These are phyloP conservation scores for Lecanicillium sp. DNA, from an alignment of 2,329 filamentous ascomycete species.

Conservation along the genomic window DNA sequence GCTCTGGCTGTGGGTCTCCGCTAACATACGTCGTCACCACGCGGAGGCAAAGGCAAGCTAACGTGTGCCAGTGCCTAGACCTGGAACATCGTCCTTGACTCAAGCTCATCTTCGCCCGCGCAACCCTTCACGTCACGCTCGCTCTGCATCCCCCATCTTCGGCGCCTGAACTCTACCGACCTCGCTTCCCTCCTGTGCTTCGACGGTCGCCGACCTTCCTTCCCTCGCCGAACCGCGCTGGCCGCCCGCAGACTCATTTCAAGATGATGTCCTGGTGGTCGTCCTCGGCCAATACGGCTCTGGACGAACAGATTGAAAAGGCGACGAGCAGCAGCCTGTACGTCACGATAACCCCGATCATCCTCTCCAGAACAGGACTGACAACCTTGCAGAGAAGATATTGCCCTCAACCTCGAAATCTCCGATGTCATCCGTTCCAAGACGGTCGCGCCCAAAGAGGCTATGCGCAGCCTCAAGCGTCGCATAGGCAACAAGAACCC, in stretches of 20 bases:
- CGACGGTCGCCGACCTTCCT: neutral
- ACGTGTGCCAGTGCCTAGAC: conserved; percentile 5
- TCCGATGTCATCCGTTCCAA: conserved; percentile 97
- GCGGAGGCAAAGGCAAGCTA: conserved; percentile 11
- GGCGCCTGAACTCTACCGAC: neutral
- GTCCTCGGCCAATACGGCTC: conserved; percentile 77
- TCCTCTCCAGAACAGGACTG: neutral
- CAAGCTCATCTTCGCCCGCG: conserved; percentile 2
- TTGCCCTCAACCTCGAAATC: conserved; percentile 94
- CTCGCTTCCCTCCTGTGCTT: neutral
- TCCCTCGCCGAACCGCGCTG: neutral
- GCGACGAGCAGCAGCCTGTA: conserved; percentile 93
- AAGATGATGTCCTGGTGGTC: conserved; percentile 95
- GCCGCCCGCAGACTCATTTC: conserved; percentile 2
- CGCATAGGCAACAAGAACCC: conserved; percentile 97
- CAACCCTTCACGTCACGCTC: neutral
- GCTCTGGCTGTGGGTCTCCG: conserved; percentile 10
- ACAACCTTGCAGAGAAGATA: conserved; percentile 72
- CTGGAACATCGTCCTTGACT: conserved; percentile 8
- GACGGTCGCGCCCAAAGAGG: conserved; percentile 93
- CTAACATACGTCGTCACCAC: conserved; percentile 14
- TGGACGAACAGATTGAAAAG: conserved; percentile 96
- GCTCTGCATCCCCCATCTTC: conserved; percentile 7
- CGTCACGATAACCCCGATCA: conserved; percentile 25
- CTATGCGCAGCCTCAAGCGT: conserved; percentile 92